These are phyloP conservation scores for Hymenoscyphus scutula DNA, from an alignment of 2,329 filamentous ascomycete species.

Conservation along the genomic window DNA sequence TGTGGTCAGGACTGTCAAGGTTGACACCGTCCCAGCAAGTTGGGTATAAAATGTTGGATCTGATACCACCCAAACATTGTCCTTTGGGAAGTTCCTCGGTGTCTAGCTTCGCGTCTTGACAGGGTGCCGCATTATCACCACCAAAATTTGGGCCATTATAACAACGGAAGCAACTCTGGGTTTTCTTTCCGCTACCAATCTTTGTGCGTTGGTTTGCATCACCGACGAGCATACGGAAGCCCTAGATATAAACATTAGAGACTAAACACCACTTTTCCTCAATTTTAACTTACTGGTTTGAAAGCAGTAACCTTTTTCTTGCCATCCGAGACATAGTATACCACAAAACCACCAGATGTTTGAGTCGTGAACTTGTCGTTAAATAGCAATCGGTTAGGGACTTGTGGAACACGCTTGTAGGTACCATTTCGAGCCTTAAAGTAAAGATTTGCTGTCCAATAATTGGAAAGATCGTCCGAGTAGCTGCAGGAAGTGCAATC, in stretches of 20 bases:
- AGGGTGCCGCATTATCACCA: constrained; percentile 41
- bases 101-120: constrained; percentile 33
- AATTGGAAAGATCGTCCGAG: constrained; percentile 74
- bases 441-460: constrained; percentile 77
- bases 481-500: constrained; percentile 79
- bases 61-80: constrained; percentile 46
- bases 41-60: constrained; percentile 56
- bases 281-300: constrained; percentile 34
- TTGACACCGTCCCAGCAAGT: constrained; percentile 29
- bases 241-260: constrained; percentile 59
- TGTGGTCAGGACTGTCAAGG: constrained; percentile 25
- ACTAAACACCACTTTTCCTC: neutral
- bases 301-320: constrained; percentile 68
- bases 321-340: constrained; percentile 45
- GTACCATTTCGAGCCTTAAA: constrained; percentile 62
- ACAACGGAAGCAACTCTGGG: constrained; percentile 59
- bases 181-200: constrained; percentile 48
- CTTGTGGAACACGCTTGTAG: constrained; percentile 56
- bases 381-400: constrained; percentile 54
- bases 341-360: constrained; percentile 24
- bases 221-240: constrained; percentile 80
- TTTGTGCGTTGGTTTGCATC: constrained; percentile 58
- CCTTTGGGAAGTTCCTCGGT: constrained; percentile 10
- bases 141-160: constrained; percentile 49
- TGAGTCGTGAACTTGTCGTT: constrained; percentile 22